Conservation (phyloP, 2,329 filamentous ascomycete genomes). For the Penicillium psychrosexuale region DNA sequence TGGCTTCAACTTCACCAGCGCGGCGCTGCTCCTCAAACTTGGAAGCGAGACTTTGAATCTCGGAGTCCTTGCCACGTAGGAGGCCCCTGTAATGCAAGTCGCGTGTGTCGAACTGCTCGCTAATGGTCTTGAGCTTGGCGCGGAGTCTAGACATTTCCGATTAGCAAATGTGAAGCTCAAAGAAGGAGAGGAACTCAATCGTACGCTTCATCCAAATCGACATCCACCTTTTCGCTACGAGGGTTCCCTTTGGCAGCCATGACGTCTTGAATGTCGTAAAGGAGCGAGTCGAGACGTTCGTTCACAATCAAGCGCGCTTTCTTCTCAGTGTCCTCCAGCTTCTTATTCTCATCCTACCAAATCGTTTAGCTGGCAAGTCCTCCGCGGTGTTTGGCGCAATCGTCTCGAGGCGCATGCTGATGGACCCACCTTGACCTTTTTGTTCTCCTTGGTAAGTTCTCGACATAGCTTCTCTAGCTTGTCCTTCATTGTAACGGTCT, state of each 20-base stretch:
- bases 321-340: constrained; percentile 80
- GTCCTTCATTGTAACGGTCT: constrained; percentile 86
- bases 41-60: constrained; percentile 87
- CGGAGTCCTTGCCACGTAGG: constrained; percentile 89
- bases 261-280: constrained; percentile 82
- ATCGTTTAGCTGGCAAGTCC: constrained; percentile 3
- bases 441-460: constrained; percentile 94
- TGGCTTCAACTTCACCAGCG: constrained; percentile 74
- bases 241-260: constrained; percentile 83
- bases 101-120: constrained; percentile 93
- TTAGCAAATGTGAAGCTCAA: constrained; percentile 3
- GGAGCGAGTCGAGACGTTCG: constrained; percentile 73
- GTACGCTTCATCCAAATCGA: constrained; percentile 86
- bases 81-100: constrained; percentile 91
- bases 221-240: constrained; percentile 73
- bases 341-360: constrained; percentile 82
- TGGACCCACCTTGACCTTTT: constrained; percentile 81
- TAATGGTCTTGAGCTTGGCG: constrained; percentile 85
- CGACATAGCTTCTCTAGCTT: constrained; percentile 95
- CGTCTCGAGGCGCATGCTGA: neutral
- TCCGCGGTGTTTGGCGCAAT: neutral
- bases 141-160: constrained; percentile 47
- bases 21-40: constrained; percentile 89
- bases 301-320: constrained; percentile 80
- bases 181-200: constrained; percentile 34